These are phyloP conservation scores for Candida chauliodis DNA, from an alignment of 805 yeast genomes.

Conservation along the genomic window DNA sequence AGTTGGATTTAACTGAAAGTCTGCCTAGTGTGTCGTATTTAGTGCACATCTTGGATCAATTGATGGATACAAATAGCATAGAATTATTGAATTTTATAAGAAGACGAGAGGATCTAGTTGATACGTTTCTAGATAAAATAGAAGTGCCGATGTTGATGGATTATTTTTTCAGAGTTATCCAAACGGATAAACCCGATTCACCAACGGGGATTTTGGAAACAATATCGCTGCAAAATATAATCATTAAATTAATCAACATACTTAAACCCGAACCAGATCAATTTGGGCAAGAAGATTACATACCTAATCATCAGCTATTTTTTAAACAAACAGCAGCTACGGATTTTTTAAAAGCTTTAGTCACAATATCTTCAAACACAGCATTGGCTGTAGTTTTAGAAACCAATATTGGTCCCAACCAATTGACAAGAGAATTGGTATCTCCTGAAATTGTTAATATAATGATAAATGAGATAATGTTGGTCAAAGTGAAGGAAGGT, in stretches of 20 bases:
- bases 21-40: constrained; percentile 38
- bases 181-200: constrained; percentile 86
- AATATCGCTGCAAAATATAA: constrained; percentile 67
- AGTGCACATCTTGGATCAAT: constrained; percentile 76
- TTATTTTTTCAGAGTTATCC: constrained; percentile 79
- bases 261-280: constrained; percentile 66
- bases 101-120: constrained; percentile 66
- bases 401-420: constrained; percentile 94
- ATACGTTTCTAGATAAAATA: constrained; percentile 76
- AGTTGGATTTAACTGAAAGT: constrained; percentile 30
- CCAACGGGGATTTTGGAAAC: constrained; percentile 84
- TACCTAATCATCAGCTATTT: constrained; percentile 29
- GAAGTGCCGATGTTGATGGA: constrained; percentile 96
- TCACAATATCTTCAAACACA: constrained; percentile 85
- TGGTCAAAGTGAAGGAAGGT: constrained; percentile 18
- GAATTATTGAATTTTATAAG: constrained; percentile 72
- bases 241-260: constrained; percentile 67
- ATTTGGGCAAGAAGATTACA: constrained; percentile 24
- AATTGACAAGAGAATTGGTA: constrained; percentile 84
- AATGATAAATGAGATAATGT: constrained; percentile 72
- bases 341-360: constrained; percentile 89
- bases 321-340: constrained; percentile 88
- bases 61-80: constrained; percentile 55
- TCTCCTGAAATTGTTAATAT: constrained; percentile 64
- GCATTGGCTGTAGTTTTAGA: constrained; percentile 73